Evolutionary conservation across 2,329 filamentous ascomycete genomes (phyloP), one percentile per base, ranked within the genome.

Genomic region (Botrytis byssoidea): DNA sequence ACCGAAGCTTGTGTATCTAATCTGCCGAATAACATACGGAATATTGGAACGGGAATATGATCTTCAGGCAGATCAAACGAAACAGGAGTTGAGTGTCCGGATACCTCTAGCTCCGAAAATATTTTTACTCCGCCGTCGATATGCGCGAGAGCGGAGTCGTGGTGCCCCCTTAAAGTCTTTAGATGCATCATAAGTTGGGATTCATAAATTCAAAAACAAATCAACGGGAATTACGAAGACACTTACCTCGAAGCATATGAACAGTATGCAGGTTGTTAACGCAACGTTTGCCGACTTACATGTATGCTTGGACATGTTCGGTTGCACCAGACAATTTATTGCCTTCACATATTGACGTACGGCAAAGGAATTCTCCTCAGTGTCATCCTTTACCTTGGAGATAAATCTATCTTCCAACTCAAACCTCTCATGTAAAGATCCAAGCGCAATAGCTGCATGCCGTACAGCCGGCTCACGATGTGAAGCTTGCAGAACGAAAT

Each of bases 401-500:
- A 72, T 48, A 29, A 72, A 57, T 44, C n/a, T 32, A 25, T 68
- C 61, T 3, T 65, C 70, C 37, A 59, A 37, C 67, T 74, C 74
- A 40, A 75, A 76, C 20, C 25, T 46, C 70, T 78, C 73, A 48
- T 78, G 77, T n/a, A 77, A 55, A 48, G 77, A 69, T 4, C 76
- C 76, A 3, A 78, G 64, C 32, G 75, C 77, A 61, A 78, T 61
- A 40, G 74, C 46, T 46, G 76, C 77, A 75, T 78, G 73, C 60
- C 72, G 74, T 35, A 78, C 72, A 44, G 76, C 74, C 6, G 73
- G 74, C 66, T 78, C 76, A 3, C 84, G 83, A 76, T 91, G 88
- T 68, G 88, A 90, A 78, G 89, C 88, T 76, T 88, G 87, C 20
- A 91, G 80, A 7, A 92, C 88, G 25, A 86, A 84, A 61, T 85